Evolutionary conservation across 768 basidiomycete species (phyloP).

Genomic region (Boletus rex-veris): DNA sequence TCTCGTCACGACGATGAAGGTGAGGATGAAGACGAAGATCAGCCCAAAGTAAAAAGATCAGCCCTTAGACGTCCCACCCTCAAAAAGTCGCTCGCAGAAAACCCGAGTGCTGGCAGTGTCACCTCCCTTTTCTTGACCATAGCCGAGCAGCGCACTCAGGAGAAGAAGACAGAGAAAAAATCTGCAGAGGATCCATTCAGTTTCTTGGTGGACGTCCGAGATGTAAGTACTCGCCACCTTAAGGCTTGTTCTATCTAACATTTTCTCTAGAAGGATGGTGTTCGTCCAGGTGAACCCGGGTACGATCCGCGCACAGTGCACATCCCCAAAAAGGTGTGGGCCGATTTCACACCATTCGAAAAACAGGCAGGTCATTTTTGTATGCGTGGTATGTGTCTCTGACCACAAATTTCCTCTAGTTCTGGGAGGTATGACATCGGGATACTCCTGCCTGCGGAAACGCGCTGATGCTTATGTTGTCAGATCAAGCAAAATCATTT

Average conservation of each 20-base stretch:
- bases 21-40: constrained; percentile 30
- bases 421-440: constrained; percentile 59
- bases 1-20: constrained; percentile 40
- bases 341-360: constrained; percentile 90
- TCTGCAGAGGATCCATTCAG: constrained; percentile 69
- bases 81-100: constrained; percentile 29
- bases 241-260: not conserved
- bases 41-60: constrained; percentile 36
- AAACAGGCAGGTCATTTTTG: constrained; percentile 56
- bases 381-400: not conserved
- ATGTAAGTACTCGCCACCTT: constrained; percentile 43
- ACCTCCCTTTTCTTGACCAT: constrained; percentile 66
- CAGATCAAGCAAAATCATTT: constrained; percentile 97
- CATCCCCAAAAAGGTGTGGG: constrained; percentile 76
- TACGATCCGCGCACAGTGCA: constrained; percentile 90
- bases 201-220: constrained; percentile 69
- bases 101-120: constrained; percentile 29
- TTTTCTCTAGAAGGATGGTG: constrained; percentile 66
- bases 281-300: constrained; percentile 71
- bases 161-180: constrained; percentile 82
- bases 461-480: constrained; percentile 15
- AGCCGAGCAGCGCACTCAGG: constrained; percentile 72
- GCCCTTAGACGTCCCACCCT: constrained; percentile 34
- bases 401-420: constrained; percentile 37
- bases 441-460: not conserved